A percentile compares a stretch with the other conserved stretches of the same genome.
phyloP scores from a whole-genome alignment of 1,284 basidiomycete species.

The Boletus semigastroideus region DNA sequence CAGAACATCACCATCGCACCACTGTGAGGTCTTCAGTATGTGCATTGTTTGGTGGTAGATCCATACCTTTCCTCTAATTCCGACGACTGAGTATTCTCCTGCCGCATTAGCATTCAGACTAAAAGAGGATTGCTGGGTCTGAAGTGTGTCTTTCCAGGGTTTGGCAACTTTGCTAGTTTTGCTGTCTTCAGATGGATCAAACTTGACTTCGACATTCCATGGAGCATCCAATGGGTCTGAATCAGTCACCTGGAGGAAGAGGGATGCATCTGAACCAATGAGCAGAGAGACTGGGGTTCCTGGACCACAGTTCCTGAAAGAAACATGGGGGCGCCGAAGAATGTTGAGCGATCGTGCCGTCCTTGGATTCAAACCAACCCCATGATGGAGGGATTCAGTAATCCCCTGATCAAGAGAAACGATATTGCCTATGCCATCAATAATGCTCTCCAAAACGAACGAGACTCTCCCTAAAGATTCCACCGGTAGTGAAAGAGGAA shows the following conservation, averaged over 20 bases:
- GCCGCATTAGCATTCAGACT: slow-evolving; percentile 56
- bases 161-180: slow-evolving; percentile 44
- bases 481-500: slow-evolving; percentile 68
- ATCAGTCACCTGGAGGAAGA: slow-evolving; percentile 52
- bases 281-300: slow-evolving; percentile 74
- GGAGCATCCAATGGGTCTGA: slow-evolving; percentile 62
- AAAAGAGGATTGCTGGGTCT: slow-evolving; percentile 50
- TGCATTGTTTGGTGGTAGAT: neutral
- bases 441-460: slow-evolving; percentile 71
- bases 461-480: slow-evolving; percentile 62
- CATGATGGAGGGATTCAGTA: slow-evolving; percentile 23
- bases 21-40: slow-evolving; percentile 34
- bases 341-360: slow-evolving; percentile 69
- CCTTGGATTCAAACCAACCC: slow-evolving; percentile 36
- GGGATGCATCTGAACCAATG: slow-evolving; percentile 59
- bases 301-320: slow-evolving; percentile 74
- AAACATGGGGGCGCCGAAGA: slow-evolving; percentile 71
- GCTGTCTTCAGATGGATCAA: slow-evolving; percentile 48
- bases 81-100: slow-evolving; percentile 81
- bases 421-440: slow-evolving; percentile 73
- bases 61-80: slow-evolving; percentile 65
- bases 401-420: slow-evolving; percentile 44
- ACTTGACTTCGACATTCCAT: slow-evolving; percentile 64
- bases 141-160: slow-evolving; percentile 62
- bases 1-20: slow-evolving; percentile 78